Conservation (phyloP, 257 asterid genomes). For the Thymus mandschuricus region DNA sequence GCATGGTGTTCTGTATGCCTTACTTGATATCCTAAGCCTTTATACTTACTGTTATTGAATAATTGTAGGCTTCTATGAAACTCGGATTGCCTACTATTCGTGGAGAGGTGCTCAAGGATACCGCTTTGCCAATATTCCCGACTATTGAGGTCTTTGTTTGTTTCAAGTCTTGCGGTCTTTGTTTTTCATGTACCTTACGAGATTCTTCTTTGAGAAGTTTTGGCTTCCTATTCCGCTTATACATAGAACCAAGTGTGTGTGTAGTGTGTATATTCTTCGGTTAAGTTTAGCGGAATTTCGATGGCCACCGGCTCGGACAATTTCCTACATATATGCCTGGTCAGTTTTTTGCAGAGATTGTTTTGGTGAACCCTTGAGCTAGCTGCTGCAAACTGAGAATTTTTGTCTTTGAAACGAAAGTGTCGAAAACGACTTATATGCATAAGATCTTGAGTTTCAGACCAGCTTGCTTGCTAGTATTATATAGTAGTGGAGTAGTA, state of each 20-base stretch:
- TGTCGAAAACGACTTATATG: not conserved
- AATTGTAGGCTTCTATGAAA: conserved; percentile 75
- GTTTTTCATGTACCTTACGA: not conserved
- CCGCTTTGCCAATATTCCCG: conserved; percentile 74
- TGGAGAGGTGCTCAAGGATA: conserved; percentile 70
- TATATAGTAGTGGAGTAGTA: not conserved
- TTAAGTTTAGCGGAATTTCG: conserved; percentile 17
- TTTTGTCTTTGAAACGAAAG: no score
- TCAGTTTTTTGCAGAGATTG: not conserved
- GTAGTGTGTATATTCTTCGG: conserved; percentile 21
- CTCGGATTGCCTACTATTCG: conserved; percentile 85
- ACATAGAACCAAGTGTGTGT: conserved; percentile 22
- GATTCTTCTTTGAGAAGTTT: not conserved
- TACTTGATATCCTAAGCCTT: not conserved
- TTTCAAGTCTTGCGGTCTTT: not conserved
- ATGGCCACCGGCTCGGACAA: conserved; percentile 3
- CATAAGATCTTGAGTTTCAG: not conserved
- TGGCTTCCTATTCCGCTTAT: conserved; percentile 2
- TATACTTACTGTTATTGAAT: conserved; percentile 8
- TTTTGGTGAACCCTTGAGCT: not conserved
- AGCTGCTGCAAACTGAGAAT: not conserved
- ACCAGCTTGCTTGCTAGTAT: not conserved
- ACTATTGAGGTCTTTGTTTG: conserved; percentile 50
- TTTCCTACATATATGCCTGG: not conserved
- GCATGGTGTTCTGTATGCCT: not conserved